Evolutionary conservation across 371 early-diverging fungal species (phyloP).

Genomic region (Mucor saturninus): DNA sequence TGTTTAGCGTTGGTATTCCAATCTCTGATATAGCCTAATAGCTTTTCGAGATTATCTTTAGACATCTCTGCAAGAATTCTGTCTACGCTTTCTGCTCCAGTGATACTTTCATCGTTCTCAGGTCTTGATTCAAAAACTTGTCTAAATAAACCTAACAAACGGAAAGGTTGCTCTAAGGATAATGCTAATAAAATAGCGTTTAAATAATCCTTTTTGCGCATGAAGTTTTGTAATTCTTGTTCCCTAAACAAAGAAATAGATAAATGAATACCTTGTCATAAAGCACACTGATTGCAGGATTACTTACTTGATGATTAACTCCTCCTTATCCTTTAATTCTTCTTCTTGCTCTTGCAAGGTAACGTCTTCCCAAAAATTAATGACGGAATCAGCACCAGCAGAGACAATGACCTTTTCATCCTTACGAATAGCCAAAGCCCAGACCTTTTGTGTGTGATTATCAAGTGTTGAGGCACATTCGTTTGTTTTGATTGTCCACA

Average conservation of each 20-base stretch:
- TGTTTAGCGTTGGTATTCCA: slow-evolving; percentile 95
- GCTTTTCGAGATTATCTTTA: slow-evolving; percentile 67
- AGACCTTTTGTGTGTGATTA: slow-evolving; percentile 93
- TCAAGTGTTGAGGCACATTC: slow-evolving; percentile 92
- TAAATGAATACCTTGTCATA: no score
- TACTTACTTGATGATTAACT: slow-evolving; percentile 67
- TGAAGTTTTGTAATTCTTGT: slow-evolving; percentile 87
- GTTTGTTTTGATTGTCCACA: slow-evolving; percentile 92
- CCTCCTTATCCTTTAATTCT: slow-evolving; percentile 69
- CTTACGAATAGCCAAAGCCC: slow-evolving; percentile 82
- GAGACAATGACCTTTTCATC: slow-evolving; percentile 81
- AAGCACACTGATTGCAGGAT: no score
- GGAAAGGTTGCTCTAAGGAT: slow-evolving; percentile 87
- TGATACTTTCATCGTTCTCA: slow-evolving; percentile 56
- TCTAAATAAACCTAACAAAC: slow-evolving; percentile 75
- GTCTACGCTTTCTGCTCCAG: slow-evolving; percentile 71
- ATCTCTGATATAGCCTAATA: slow-evolving; percentile 85
- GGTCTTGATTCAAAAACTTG: slow-evolving; percentile 64
- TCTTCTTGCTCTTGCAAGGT: slow-evolving; percentile 83
- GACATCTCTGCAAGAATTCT: slow-evolving; percentile 64
- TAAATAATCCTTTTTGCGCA: slow-evolving; percentile 87
- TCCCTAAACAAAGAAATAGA: slow-evolving; percentile 61
- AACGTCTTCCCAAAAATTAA: slow-evolving; percentile 91
- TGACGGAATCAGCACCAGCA: slow-evolving; percentile 90
- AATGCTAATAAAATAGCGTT: slow-evolving; percentile 92